Base-by-base conservation (phyloP, 169 alveolate genomes). In the Plasmodium relictum region DNA sequence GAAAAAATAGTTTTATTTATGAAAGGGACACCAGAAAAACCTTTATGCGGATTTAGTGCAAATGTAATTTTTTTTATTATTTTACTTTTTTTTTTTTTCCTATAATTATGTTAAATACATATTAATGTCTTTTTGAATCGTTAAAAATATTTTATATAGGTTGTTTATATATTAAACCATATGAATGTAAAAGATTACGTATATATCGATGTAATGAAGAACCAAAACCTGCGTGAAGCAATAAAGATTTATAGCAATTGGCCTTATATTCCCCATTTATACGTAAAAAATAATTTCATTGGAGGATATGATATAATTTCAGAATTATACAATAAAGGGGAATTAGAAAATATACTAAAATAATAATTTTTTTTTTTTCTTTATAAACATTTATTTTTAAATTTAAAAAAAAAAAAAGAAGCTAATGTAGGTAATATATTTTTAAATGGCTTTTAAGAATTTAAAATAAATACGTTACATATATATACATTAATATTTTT, bases 241-340 rank as follows among this genome's bases (percentile, higher is more conserved):
- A 92, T 95, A 56, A 96, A 95, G 74, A 88, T 92, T 52, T 95
- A 93, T 73, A 92, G 95, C 41, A 87, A 91, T 59, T 96, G 98
- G 98, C 97, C 97, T 18, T 95, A 97, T 26, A 95, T 91, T 85
- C 98, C 98, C 73, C 96, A 95, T 62, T 88, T 95, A 20, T 96
- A 93, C 63, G 88, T 95, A 22, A 88, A 94, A 26, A 95, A 95
- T 48, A 89, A 95, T 42, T 93, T 96, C 58, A 85, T 97, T 39
- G 98, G 99, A 6, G 98, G 98, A 18, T 94, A 96, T 74, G 99
- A 97, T 87, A 95, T 97, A 39, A 87, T 97, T 44, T 80, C 92
- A 24, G 98, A 96, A 71, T 95, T 97, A 97, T 98, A 97, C 73
- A 88, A 88, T 72, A 95, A 93, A 52, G 98, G 98, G 20, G 88